Evolutionary conservation across 2,329 filamentous ascomycete genomes (phyloP), one percentile per base, ranked within the genome.

Genomic region (Ophiognomonia clavigignenti-juglandacearum): DNA sequence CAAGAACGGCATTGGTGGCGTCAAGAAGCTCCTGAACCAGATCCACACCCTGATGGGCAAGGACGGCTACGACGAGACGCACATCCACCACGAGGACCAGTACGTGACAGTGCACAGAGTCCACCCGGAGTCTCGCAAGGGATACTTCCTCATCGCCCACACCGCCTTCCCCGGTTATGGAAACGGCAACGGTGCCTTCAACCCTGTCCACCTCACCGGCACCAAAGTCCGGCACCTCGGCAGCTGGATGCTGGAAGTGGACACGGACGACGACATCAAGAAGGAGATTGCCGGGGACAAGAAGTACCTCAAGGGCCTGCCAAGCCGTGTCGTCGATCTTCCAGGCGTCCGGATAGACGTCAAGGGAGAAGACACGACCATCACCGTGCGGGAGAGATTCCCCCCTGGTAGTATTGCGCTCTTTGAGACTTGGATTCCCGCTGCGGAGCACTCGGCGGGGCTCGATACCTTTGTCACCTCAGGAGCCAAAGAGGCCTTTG

Each of bases 21-120:
- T 97, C 61, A 96, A 95, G 74, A 95, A 92, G 63, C 75, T 97
- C 9, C 74, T 98, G 51, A 98, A 98, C 64, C 83, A 92, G 60
- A 92, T 98, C 41, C 95, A 98, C 64, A 90, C 85, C 7, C 77
- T 91, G 53, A 97, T 98, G 93, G 93, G 93, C 53, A 87, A 90
- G 61, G 89, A 97, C 54, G 87, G 86, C 18, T 98, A 95, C 61
- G 85, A 91, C 47, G 93, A 98, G 66, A 96, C 90, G 7, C 92
- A 96, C 60, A 89, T 98, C 44, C 92, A 98, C 61, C 93, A 98
- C 62, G 91, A 97, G 54, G 86, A 88, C 47, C 87, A 98, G 64
- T 96, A 96, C 62, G 86, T 98, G 59, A 98, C 93, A 1, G 89
- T 98, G 6, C 93, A 98, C 64, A 79, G 95, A 52, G 89, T 97